These are phyloP conservation scores for Aspergillus sp. DNA, from an alignment of 2,329 filamentous ascomycete species.

Conservation along the genomic window DNA sequence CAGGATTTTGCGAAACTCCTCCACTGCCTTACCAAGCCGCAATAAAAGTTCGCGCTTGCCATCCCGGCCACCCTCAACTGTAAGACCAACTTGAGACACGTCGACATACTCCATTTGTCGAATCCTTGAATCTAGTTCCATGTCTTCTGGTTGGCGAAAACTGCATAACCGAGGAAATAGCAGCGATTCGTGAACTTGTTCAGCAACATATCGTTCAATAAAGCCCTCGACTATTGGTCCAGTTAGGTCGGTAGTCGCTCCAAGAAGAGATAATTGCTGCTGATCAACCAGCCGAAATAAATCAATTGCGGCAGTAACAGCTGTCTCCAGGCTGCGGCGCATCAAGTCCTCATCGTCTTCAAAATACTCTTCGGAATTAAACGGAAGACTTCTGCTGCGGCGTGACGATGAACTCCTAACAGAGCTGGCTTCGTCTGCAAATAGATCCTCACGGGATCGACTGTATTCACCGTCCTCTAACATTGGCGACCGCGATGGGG, in stretches of 20 bases:
- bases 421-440: constrained; percentile 40
- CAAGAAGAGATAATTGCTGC: constrained; percentile 86
- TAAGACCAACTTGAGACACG: constrained; percentile 89
- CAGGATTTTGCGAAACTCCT: constrained; percentile 84
- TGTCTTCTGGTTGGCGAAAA: constrained; percentile 76
- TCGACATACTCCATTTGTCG: constrained; percentile 92
- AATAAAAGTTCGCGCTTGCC: constrained; percentile 80
- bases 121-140: constrained; percentile 85
- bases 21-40: constrained; percentile 74
- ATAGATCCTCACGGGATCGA: constrained; percentile 31
- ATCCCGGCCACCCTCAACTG: constrained; percentile 72
- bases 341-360: constrained; percentile 92
- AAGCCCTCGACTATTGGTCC: constrained; percentile 88
- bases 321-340: constrained; percentile 83
- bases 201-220: constrained; percentile 91
- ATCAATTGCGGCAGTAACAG: constrained; percentile 90
- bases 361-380: constrained; percentile 67
- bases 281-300: constrained; percentile 95
- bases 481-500: constrained; percentile 54
- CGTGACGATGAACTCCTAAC: constrained; percentile 36
- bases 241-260: constrained; percentile 89
- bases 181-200: constrained; percentile 82
- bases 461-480: constrained; percentile 55
- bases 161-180: constrained; percentile 80
- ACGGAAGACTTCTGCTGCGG: constrained; percentile 43